phyloP scores from a whole-genome alignment of 2,329 filamentous ascomycete genomes.

The Fusarium stilboides region DNA sequence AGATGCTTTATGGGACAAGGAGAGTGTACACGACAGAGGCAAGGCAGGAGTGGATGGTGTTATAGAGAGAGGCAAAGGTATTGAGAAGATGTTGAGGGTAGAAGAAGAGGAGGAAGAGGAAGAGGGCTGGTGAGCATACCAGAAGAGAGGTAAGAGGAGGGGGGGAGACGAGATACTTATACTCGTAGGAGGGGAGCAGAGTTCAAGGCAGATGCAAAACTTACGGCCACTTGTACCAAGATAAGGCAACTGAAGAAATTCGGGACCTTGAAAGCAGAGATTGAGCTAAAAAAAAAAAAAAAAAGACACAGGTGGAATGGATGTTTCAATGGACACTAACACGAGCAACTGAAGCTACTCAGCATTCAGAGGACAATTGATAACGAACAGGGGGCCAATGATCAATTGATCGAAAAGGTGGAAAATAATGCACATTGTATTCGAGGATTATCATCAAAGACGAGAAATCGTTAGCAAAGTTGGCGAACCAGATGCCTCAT shows the following conservation, averaged over 20 bases:
- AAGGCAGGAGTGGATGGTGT: not conserved
- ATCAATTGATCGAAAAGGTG: not conserved
- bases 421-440: not conserved
- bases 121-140: slow-evolving; percentile 20
- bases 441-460: not conserved
- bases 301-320: not conserved
- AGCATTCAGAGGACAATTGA: not conserved
- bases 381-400: not conserved
- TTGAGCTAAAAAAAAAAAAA: not conserved
- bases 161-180: slow-evolving; percentile 47
- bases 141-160: slow-evolving; percentile 28
- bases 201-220: slow-evolving; percentile 10
- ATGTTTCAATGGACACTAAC: not conserved
- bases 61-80: not conserved
- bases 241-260: slow-evolving; percentile 18
- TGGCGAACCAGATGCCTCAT: slow-evolving; percentile 15
- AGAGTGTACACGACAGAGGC: not conserved
- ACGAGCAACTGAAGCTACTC: slow-evolving; percentile 1
- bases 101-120: slow-evolving; percentile 7
- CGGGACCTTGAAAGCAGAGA: not conserved
- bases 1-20: not conserved
- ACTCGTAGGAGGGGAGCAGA: slow-evolving; percentile 21
- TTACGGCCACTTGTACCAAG: slow-evolving; percentile 21
- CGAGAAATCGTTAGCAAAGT: not conserved
- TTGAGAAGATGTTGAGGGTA: not conserved